Evolutionary conservation across 106 monocot species (phyloP).

Genomic region (Platanthera guangdongensis): DNA sequence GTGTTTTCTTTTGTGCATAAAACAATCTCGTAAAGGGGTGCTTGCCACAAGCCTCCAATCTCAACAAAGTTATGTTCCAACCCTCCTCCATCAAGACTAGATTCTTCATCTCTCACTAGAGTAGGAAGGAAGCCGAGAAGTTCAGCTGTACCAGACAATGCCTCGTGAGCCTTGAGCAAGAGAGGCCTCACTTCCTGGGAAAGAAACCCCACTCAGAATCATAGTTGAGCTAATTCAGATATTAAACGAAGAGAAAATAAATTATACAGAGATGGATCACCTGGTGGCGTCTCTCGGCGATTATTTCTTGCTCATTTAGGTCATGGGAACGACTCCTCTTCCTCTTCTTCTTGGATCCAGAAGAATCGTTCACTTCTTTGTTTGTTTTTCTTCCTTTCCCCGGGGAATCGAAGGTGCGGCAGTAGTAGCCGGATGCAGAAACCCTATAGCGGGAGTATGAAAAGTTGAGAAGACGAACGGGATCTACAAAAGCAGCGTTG

Average conservation of each 20-base stretch:
- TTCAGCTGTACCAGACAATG: slow-evolving; percentile 29
- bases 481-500: slow-evolving; percentile 57
- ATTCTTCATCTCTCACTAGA: slow-evolving; percentile 21
- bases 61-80: slow-evolving; percentile 44
- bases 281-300: slow-evolving; percentile 66
- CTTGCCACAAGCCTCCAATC: slow-evolving; percentile 55
- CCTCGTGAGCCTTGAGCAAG: slow-evolving; percentile 55
- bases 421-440: slow-evolving; percentile 64
- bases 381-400: background rate
- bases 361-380: background rate
- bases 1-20: slow-evolving; percentile 12
- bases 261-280: slow-evolving; percentile 15
- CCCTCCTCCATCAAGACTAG: background rate
- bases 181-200: slow-evolving; percentile 58
- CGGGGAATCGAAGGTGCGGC: slow-evolving; percentile 40
- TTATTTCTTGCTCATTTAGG: slow-evolving; percentile 55
- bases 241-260: background rate
- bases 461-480: slow-evolving; percentile 63
- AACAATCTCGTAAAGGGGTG: slow-evolving; percentile 66
- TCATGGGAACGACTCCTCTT: slow-evolving; percentile 23
- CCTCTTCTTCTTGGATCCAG: slow-evolving; percentile 28
- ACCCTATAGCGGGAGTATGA: slow-evolving; percentile 55
- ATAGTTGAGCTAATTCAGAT: background rate
- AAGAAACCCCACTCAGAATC: background rate
- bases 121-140: slow-evolving; percentile 41